Base-by-base conservation (phyloP, 495 filamentous ascomycete species). In the Pyrenopolyporus hunteri region DNA sequence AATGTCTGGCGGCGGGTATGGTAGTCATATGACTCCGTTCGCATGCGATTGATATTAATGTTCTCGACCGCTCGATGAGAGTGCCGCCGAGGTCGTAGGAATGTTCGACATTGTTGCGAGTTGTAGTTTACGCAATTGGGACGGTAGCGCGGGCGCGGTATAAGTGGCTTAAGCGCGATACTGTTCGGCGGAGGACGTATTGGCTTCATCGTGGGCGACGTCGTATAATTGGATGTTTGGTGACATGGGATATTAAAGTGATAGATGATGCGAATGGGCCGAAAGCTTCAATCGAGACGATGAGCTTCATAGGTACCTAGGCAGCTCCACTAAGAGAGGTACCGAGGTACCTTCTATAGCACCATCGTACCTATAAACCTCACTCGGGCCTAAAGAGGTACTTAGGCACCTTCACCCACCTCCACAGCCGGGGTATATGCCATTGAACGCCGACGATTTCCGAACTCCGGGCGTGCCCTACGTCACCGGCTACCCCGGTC, bases 1-100 rank as follows among this genome's bases (percentile, higher is more conserved):
- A 84, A 80, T 13, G 71, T 70, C 19, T 70, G 77, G 3, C 78
- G 73, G 23, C 78, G 74, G 23, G 74, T 73, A 48, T 80, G 67
- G 62, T 83, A 80, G 2, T 79, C 72, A 6, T 72, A 61, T 1
- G 71, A 60, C 31, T 76, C 48, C 13, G 64, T 55, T 42, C 75
- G 69, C 53, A 82, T 70, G 49, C 78, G 73, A 40, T 70, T 70
- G 54, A 80, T 29, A 53, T 83, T 77, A 48, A 84, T 70, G 51
- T 62, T 72, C 55, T 83, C 78, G 44, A 79, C 59, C 6, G 67
- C 70, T 11, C 72, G 75, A 28, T 49, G 46, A 4, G 66, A 55
- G 25, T 45, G 33, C 7, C 42, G 46, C 29, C 42, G 60, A 45
- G 58, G 48, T 43, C 67, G 68, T 45, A 75, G 63, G 68, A 80